Base-by-base conservation (phyloP, 1,139 yeast species). In the Geotrichum europaeum region DNA sequence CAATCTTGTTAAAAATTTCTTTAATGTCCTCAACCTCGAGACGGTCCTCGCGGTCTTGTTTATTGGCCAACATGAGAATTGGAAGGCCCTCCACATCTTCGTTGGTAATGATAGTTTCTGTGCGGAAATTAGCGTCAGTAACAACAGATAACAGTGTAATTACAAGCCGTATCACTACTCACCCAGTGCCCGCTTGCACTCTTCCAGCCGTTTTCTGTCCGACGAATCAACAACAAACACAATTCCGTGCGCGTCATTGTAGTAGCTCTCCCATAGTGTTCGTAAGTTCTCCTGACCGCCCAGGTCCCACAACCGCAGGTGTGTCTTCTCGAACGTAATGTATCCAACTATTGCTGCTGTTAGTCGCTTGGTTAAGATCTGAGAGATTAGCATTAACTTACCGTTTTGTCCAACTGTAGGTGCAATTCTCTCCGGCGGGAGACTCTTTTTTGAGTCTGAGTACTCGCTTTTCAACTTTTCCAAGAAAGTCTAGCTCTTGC, bases 191-290 rank as follows among this genome's bases (percentile, higher is more conserved):
- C 84, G 83, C 66, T 84, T 81, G 73, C 97, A 90, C 71, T 92
- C 98, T 66, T 89, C 86, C 63, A 94, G 81, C 60, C 97, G 78
- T 36, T 83, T 86, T 18, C 87, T 80, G 71, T 92, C 97, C 0
- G 96, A 85, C 5, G 97, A 89, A 72, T 94, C 99, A 15, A 94
- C 92, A 43, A 94, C 86, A 72, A 92, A 94, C 54, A 94, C 86
- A 43, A 94, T 89, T 0, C 95, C 98, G 73, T 94, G 97, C 60
- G 97, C 89, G 61, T 86, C 88, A 32, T 80, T 78, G 74, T 85
- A 94, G 76, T 94, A 94, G 62, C 90, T 84, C 15, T 87, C 81
- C 99, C 99, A 94, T 80, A 94, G 80, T 49, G 84, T 79, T 56
- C 98, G 79, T 58, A 94, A 77, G 30, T 89, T 80, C 69, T 84